A percentile compares a stretch with the other conserved stretches of the same genome.
phyloP scores from a whole-genome alignment of 768 basidiomycete species.

The Rubroboletus pulcherrimus region DNA sequence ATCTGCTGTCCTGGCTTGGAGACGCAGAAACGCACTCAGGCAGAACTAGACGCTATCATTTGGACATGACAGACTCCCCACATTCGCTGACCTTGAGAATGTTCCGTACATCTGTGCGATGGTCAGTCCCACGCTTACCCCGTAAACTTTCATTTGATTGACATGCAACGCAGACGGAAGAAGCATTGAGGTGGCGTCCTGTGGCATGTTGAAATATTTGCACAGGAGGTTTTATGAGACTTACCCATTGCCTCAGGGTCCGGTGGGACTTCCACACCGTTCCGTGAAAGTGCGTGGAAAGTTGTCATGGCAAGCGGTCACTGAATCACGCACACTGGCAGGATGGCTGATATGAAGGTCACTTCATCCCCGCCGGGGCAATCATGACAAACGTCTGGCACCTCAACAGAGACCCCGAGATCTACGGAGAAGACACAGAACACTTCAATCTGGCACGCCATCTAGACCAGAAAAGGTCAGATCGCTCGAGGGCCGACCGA shows the following conservation, averaged over 20 bases:
- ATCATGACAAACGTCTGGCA: constrained; percentile 14
- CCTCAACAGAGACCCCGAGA: constrained; percentile 36
- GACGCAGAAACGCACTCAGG: constrained; percentile 23
- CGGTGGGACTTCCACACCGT: constrained; percentile 2
- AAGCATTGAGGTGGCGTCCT: constrained; percentile 9
- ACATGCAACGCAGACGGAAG: neutral
- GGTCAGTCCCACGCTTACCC: neutral
- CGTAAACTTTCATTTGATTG: neutral
- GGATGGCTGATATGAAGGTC: constrained; percentile 22
- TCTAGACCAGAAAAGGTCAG: neutral
- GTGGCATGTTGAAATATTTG: neutral
- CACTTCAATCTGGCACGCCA: constrained; percentile 38
- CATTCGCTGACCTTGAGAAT: constrained; percentile 5
- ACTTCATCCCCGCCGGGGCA: constrained; percentile 22
- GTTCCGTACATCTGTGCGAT: constrained; percentile 6
- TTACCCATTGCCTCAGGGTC: neutral
- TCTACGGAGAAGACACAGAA: constrained; percentile 45
- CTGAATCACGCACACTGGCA: constrained; percentile 2
- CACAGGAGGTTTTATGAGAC: neutral
- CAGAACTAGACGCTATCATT: constrained; percentile 27
- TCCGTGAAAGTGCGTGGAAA: neutral
- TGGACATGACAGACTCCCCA: constrained; percentile 19
- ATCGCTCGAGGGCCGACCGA: neutral
- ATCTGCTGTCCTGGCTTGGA: constrained; percentile 15
- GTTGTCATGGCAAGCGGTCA: neutral